Conservation (phyloP, 768 basidiomycete genomes). For the Galerina sulciceps region DNA sequence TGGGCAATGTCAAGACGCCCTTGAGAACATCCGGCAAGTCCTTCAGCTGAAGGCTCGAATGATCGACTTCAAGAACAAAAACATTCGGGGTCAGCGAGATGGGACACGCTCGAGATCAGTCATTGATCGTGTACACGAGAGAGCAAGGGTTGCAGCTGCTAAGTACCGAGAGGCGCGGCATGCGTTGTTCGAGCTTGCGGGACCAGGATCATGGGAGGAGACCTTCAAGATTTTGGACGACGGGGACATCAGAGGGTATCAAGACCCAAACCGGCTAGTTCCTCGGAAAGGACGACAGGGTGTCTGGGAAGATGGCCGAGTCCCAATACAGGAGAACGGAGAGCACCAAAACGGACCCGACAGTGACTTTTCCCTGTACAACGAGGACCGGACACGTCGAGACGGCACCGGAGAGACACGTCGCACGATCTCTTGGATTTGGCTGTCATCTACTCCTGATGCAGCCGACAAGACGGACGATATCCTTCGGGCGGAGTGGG, state of each 20-base stretch:
- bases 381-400: background rate
- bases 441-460: background rate
- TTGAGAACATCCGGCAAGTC: constrained; percentile 1
- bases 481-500: constrained; percentile 5
- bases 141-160: background rate
- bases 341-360: background rate
- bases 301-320: background rate
- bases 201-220: constrained; percentile 16
- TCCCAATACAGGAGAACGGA: background rate
- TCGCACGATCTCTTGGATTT: background rate
- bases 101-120: constrained; percentile 1
- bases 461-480: background rate
- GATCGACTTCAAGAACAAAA: constrained; percentile 7
- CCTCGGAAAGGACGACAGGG: background rate
- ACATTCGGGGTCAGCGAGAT: constrained; percentile 5
- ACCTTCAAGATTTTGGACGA: constrained; percentile 7
- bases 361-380: background rate
- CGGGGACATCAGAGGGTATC: constrained; percentile 17
- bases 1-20: constrained; percentile 10
- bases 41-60: constrained; percentile 13
- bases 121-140: constrained; percentile 13
- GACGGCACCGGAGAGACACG: background rate
- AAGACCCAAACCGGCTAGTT: constrained; percentile 7
- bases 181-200: constrained; percentile 9
- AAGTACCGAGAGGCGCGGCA: constrained; percentile 14